phyloP scores from a whole-genome alignment of 352 stramenopile genomes.

The Phytophthora brassicae region DNA sequence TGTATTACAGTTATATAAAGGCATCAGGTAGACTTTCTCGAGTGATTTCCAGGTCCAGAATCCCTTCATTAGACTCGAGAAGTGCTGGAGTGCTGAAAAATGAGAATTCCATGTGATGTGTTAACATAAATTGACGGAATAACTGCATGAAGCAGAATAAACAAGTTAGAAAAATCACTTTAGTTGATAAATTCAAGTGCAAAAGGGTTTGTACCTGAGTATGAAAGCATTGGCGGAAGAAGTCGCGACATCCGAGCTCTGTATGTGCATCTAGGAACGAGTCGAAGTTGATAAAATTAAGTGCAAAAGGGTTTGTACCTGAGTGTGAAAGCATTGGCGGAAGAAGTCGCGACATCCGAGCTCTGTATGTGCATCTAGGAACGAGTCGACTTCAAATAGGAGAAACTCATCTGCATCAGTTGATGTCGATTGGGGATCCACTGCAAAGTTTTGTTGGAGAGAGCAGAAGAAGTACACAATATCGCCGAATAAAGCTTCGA shows the following conservation, averaged over 20 bases:
- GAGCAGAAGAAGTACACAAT: conserved; percentile 64
- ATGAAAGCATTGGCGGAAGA: conserved; percentile 79
- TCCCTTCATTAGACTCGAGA: conserved; percentile 7
- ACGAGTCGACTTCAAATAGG: conserved; percentile 65
- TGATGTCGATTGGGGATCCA: conserved; percentile 6
- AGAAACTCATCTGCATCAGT: conserved; percentile 33
- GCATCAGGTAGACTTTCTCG: conserved; percentile 6
- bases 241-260: conserved; percentile 73
- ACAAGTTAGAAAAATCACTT: neutral
- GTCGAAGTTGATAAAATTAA: neutral
- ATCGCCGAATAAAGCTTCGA: conserved; percentile 68
- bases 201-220: conserved; percentile 44
- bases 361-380: conserved; percentile 63
- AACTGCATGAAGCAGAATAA: conserved; percentile 32
- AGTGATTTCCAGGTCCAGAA: conserved; percentile 1
- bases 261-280: conserved; percentile 42
- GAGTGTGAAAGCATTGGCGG: conserved; percentile 69
- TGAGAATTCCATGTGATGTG: conserved; percentile 50
- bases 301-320: conserved; percentile 35
- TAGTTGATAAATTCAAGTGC: neutral
- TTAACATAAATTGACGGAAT: conserved; percentile 57
- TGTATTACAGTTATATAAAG: conserved; percentile 23
- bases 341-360: conserved; percentile 81
- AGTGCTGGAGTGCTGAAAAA: conserved; percentile 1
- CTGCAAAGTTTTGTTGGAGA: conserved; percentile 44